Conservation (phyloP, 2,329 filamentous ascomycete genomes). For the Botryosphaeria agaves region DNA sequence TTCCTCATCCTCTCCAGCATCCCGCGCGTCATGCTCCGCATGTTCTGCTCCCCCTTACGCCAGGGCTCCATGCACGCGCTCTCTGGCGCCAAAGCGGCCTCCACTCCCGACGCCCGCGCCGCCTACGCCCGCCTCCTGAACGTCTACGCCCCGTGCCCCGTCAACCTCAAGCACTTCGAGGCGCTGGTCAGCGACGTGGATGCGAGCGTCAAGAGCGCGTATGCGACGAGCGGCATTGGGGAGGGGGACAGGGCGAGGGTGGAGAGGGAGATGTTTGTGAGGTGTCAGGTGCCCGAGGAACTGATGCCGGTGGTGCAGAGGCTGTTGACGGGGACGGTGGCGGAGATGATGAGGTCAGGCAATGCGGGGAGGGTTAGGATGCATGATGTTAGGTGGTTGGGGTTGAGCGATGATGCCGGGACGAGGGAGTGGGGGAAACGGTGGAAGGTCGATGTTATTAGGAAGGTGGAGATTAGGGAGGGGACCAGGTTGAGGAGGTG, state of each 20-base stretch:
- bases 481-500: constrained; percentile 20
- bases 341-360: constrained; percentile 38
- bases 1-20: constrained; percentile 54
- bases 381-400: constrained; percentile 52
- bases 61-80: constrained; percentile 4
- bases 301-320: constrained; percentile 29
- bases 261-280: constrained; percentile 36
- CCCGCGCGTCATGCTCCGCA: constrained; percentile 53
- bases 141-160: constrained; percentile 27
- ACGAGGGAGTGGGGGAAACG: constrained; percentile 43
- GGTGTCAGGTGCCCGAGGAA: constrained; percentile 32
- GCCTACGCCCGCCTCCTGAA: constrained; percentile 28
- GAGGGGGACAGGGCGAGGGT: constrained; percentile 27
- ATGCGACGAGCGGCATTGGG: constrained; percentile 25
- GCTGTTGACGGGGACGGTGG: constrained; percentile 33
- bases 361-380: constrained; percentile 56
- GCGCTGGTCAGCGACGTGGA: constrained; percentile 40
- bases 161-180: constrained; percentile 28
- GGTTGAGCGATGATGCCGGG: constrained; percentile 40
- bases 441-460: constrained; percentile 40
- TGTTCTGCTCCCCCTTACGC: constrained; percentile 37
- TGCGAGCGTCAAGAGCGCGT: constrained; percentile 43
- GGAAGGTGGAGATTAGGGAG: constrained; percentile 27
- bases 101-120: constrained; percentile 25
- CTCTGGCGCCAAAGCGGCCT: constrained; percentile 38